Base-by-base conservation (phyloP, 352 stramenopile genomes). In the Phytophthora meadii region DNA sequence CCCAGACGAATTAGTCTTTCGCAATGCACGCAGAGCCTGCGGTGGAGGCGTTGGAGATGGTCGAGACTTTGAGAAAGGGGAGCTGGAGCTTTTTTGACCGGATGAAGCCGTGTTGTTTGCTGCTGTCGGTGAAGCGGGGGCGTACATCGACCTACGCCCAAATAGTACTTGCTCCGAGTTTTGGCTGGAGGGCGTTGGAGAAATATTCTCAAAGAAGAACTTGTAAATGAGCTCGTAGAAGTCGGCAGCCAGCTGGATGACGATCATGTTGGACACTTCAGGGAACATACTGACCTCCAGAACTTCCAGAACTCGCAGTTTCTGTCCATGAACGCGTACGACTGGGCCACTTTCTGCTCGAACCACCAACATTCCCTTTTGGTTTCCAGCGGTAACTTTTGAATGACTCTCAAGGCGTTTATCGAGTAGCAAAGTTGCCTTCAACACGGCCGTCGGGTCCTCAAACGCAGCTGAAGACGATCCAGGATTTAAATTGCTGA, bases 141-240 rank as follows among this genome's bases (percentile, higher is more conserved):
- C 46, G 19, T 44, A 52, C n/a, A 40, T 58, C 11, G 56, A 61
- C 49, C 87, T 88, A 11, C 80, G 77, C 2, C 84, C 84, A 40
- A 92, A 91, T 24, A 93, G 49, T 0, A 87, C 61, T 41, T 87
- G 74, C 51, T 93, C 82, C 0, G 76, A 83, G 24, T 77, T 77
- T 12, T 80, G 64, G 24, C 76, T 65, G 4, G 41, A 40, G 7
- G 62, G 15, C 5, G 32, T 45, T 28, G 60, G 39, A 22, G 68
- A 56, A 15, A 81, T 70, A 2, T 83, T 76, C 44, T 88, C 82
- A 37, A 95, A 95, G 73, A 95, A 93, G 36, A 93, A 95, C 62
- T 92, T 95, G 68, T 89, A 87, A 15, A 95, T 69, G 7, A 95
- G 70, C 1, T 93, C 87, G 55, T 93, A 95, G 37, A 95, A 93